These are phyloP conservation scores for Mrakia hoshinonis DNA, from an alignment of 768 basidiomycete genomes.

Conservation along the genomic window DNA sequence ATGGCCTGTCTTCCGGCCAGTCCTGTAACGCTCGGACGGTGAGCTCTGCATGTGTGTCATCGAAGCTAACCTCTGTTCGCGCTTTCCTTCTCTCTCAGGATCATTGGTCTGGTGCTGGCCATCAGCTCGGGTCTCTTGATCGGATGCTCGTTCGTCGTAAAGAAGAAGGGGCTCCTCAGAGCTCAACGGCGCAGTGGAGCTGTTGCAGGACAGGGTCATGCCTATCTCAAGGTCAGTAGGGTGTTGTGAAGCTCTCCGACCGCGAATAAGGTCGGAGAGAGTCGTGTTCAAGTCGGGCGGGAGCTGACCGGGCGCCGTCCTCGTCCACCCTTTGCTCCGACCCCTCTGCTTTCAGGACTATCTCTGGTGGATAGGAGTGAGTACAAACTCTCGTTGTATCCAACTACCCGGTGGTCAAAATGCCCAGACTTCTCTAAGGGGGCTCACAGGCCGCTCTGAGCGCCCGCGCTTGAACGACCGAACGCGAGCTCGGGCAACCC, in stretches of 20 bases:
- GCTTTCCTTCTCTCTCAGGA: not conserved
- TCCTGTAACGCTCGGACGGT: too few relatives aligned
- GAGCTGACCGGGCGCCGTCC: too few relatives aligned
- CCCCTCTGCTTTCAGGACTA: slow-evolving; percentile 44
- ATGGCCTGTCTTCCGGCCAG: too few relatives aligned
- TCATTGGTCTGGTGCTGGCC: slow-evolving; percentile 43
- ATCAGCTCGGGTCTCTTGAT: slow-evolving; percentile 71
- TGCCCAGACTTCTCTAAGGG: too few relatives aligned
- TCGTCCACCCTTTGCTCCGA: too few relatives aligned
- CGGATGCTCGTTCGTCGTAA: slow-evolving; percentile 83
- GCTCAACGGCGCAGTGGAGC: slow-evolving; percentile 39
- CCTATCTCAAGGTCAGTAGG: slow-evolving; percentile 60
- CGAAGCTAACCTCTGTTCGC: not conserved
- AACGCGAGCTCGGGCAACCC: not conserved
- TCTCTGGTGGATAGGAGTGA: slow-evolving; percentile 43
- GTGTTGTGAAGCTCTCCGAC: too few relatives aligned
- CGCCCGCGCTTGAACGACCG: too few relatives aligned
- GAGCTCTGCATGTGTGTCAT: not conserved
- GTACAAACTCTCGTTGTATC: slow-evolving; percentile 38
- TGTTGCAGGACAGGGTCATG: slow-evolving; percentile 73
- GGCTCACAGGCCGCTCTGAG: too few relatives aligned
- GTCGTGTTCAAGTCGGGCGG: too few relatives aligned
- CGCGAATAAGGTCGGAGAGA: too few relatives aligned
- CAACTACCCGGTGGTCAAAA: slow-evolving; percentile 24
- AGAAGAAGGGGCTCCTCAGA: slow-evolving; percentile 84